Conservation (phyloP, 1,284 basidiomycete species). For the Cutaneotrichosporon cavernicola region DNA sequence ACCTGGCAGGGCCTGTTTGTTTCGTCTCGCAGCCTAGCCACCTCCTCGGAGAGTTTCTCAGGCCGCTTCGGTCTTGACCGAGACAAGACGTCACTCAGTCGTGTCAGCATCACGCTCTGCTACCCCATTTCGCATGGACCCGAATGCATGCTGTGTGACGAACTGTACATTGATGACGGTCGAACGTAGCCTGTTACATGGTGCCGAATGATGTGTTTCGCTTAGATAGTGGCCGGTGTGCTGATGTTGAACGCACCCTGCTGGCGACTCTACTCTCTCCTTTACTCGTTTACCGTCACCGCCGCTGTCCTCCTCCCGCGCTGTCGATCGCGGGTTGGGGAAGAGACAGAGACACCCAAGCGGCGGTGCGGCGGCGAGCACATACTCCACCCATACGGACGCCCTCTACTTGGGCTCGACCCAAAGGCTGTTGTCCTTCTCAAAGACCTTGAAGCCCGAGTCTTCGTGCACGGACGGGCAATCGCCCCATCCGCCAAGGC, state of each 20-base stretch:
- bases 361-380: conserved; percentile 1
- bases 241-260: neutral
- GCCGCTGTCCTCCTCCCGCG: neutral
- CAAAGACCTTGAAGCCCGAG: conserved; percentile 9
- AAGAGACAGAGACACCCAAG: neutral
- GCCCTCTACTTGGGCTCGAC: conserved; percentile 6
- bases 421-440: conserved; percentile 12
- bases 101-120: neutral
- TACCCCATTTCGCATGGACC: neutral
- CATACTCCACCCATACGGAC: neutral
- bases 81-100: neutral
- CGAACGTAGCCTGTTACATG: conserved; percentile 9
- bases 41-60: neutral
- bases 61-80: neutral
- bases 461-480: conserved; percentile 20
- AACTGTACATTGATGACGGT: conserved; percentile 9
- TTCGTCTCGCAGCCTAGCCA: neutral
- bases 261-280: neutral
- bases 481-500: conserved; percentile 51
- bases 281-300: neutral
- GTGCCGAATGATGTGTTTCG: neutral
- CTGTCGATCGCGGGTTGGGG: neutral
- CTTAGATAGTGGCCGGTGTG: neutral
- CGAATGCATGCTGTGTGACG: conserved; percentile 7
- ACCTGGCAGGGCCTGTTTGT: neutral